Conservation (phyloP, 495 filamentous ascomycete species). For the Pyronema domesticum region DNA sequence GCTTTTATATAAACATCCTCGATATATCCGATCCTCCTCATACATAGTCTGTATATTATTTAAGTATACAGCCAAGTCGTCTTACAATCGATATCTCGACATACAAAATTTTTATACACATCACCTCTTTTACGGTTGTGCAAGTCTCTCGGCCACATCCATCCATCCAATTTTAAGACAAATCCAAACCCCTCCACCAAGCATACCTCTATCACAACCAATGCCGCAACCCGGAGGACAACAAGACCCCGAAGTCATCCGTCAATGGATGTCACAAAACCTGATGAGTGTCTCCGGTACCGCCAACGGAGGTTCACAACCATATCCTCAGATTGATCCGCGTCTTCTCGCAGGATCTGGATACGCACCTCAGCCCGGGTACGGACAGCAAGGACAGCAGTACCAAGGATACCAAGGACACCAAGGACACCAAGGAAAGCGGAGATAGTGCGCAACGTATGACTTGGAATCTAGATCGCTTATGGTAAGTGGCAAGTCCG, state of each 20-base stretch:
- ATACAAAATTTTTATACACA: no score
- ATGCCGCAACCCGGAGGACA: not conserved
- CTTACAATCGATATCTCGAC: no score
- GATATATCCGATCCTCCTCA: no score
- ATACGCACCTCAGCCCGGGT: not conserved
- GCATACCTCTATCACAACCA: no score
- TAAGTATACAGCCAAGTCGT: no score
- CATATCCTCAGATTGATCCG: conserved; percentile 2
- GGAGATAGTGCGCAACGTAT: not conserved
- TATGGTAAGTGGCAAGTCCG: no score
- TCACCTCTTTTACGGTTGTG: no score
- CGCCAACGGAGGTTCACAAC: not conserved
- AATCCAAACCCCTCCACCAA: no score
- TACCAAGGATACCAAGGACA: not conserved
- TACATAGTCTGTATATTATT: no score
- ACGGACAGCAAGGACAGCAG: not conserved
- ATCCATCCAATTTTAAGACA: no score
- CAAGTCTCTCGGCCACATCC: no score
- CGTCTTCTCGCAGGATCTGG: not conserved
- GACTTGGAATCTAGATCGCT: not conserved
- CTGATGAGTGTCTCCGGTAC: not conserved
- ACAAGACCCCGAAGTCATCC: conserved; percentile 7
- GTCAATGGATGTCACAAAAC: conserved; percentile 7
- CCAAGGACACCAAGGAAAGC: not conserved
- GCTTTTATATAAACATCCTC: no score